phyloP scores from a whole-genome alignment of 1,284 basidiomycete species.

The Apiotrichum mycotoxinovorans region DNA sequence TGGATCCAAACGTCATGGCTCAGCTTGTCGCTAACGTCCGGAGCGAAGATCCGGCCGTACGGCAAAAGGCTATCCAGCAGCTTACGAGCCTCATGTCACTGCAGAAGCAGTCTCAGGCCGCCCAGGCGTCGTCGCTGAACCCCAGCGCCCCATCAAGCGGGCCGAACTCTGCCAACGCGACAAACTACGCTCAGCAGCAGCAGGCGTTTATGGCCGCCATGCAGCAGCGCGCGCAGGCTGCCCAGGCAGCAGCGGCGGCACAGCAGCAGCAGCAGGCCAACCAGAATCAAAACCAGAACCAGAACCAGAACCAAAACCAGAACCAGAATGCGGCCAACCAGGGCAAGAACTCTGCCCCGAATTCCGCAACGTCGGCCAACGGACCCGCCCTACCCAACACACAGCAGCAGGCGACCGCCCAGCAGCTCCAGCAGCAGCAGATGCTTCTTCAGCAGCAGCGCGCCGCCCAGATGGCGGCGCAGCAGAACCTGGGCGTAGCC shows the following conservation, averaged over 20 bases:
- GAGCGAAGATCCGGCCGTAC: slow-evolving; percentile 11
- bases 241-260: background rate
- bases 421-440: slow-evolving; percentile 15
- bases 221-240: slow-evolving; percentile 11
- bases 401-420: background rate
- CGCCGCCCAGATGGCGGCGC: slow-evolving; percentile 6
- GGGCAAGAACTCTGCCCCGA: background rate
- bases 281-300: slow-evolving; percentile 5
- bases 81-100: slow-evolving; percentile 14
- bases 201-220: slow-evolving; percentile 16
- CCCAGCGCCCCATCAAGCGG: background rate
- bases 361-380: background rate
- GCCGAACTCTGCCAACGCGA: background rate
- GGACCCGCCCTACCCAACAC: slow-evolving; percentile 1
- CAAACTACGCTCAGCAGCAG: slow-evolving; percentile 8
- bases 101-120: slow-evolving; percentile 2
- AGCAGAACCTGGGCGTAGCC: background rate
- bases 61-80: slow-evolving; percentile 15
- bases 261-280: slow-evolving; percentile 1
- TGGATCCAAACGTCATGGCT: slow-evolving; percentile 19
- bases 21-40: slow-evolving; percentile 16
- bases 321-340: background rate
- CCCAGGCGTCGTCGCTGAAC: slow-evolving; percentile 5
- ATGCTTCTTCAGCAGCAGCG: slow-evolving; percentile 11
- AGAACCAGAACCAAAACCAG: too few relatives aligned